Conservation (phyloP, 192 early-diverging fungal genomes). For the Martensiomyces pterosporus region DNA sequence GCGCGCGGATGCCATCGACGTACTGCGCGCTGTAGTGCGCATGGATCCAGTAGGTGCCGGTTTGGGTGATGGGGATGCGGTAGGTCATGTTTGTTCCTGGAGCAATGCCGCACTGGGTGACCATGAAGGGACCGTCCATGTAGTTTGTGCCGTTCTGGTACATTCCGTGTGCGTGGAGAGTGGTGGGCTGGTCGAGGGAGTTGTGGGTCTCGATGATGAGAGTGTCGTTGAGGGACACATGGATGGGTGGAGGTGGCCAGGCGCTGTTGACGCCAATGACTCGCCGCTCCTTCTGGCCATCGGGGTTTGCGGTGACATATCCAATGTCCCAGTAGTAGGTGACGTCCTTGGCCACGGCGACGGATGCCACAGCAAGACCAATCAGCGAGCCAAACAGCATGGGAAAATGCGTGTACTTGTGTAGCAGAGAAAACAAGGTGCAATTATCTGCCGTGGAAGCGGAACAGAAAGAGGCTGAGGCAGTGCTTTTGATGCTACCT, state of each 20-base stretch:
- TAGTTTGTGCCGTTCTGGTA: conserved; percentile 70
- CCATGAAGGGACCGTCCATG: conserved; percentile 65
- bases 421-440: too few species aligned
- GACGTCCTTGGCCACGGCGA: conserved; percentile 50
- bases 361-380: conserved; percentile 31
- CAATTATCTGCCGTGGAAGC: too few species aligned
- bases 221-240: conserved; percentile 35
- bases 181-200: conserved; percentile 56
- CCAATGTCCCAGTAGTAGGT: conserved; percentile 68
- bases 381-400: conserved; percentile 33
- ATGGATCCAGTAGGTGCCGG: conserved; percentile 86
- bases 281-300: conserved; percentile 57
- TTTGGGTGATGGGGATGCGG: conserved; percentile 58
- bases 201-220: conserved; percentile 50
- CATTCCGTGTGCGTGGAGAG: conserved; percentile 74
- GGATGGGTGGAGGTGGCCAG: conserved; percentile 56
- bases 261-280: conserved; percentile 65
- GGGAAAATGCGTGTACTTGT: conserved; percentile 10
- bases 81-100: conserved; percentile 65
- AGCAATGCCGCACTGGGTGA: conserved; percentile 77
- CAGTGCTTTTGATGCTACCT: too few species aligned
- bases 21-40: conserved; percentile 69
- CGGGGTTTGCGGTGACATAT: conserved; percentile 62
- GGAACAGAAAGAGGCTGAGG: too few species aligned
- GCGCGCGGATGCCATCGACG: conserved; percentile 72